Conservation (phyloP, 768 basidiomycete species). For the Trametopsis cervina region DNA sequence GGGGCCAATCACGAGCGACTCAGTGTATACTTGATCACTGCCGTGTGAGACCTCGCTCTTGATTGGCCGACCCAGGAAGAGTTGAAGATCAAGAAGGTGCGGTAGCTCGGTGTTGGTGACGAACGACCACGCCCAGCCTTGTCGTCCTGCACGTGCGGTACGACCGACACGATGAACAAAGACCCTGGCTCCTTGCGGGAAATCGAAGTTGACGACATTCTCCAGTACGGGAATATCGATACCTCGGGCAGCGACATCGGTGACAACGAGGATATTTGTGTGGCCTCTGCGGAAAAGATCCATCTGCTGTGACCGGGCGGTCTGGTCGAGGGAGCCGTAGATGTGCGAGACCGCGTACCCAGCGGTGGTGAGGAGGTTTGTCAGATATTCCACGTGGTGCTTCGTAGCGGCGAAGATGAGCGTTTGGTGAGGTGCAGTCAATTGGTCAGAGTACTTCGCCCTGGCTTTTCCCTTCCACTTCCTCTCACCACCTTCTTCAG, state of each 20-base stretch:
- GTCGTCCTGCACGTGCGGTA: conserved; percentile 90
- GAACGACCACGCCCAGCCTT: conserved; percentile 97
- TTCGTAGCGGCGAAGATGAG: conserved; percentile 95
- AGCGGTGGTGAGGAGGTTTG: conserved; percentile 64
- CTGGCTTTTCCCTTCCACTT: conserved; percentile 46
- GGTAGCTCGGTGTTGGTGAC: conserved; percentile 82
- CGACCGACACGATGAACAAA: conserved; percentile 97
- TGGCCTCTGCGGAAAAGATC: conserved; percentile 76
- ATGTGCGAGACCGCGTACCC: conserved; percentile 92
- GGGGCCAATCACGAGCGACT: conserved; percentile 71
- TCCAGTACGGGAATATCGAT: conserved; percentile 96
- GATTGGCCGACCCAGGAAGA: conserved; percentile 82
- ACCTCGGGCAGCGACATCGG: conserved; percentile 96
- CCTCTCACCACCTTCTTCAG: conserved; percentile 25
- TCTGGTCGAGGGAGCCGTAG: conserved; percentile 92
- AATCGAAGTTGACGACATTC: conserved; percentile 97
- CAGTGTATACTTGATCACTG: conserved; percentile 59
- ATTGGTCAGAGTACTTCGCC: conserved; percentile 35
- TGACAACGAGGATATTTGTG: conserved; percentile 87
- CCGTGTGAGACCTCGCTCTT: conserved; percentile 40
- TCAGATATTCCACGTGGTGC: conserved; percentile 96
- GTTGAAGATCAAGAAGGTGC: conserved; percentile 85
- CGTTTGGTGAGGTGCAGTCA: conserved; percentile 78
- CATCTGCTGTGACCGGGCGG: conserved; percentile 86
- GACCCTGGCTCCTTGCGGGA: conserved; percentile 87